phyloP scores from a whole-genome alignment of 2,329 filamentous ascomycete species.

The Periconia macrospinosa region DNA sequence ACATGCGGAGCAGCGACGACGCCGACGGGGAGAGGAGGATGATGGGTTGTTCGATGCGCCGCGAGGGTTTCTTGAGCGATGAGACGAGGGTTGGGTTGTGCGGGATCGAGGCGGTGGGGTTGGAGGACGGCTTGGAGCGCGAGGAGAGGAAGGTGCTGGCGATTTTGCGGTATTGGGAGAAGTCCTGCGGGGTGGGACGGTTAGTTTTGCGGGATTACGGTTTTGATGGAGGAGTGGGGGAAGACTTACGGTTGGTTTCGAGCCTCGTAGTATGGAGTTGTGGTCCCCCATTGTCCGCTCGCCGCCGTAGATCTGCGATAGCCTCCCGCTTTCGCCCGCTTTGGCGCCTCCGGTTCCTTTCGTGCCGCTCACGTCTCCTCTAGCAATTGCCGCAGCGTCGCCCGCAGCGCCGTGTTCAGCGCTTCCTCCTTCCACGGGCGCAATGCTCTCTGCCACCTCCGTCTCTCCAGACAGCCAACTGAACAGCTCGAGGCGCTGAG shows the following conservation, averaged over 20 bases:
- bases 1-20: slow-evolving; percentile 90
- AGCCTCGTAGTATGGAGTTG: slow-evolving; percentile 82
- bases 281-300: slow-evolving; percentile 92
- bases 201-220: slow-evolving; percentile 11
- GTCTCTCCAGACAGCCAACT: slow-evolving; percentile 91
- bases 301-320: slow-evolving; percentile 86
- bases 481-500: slow-evolving; percentile 87
- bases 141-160: slow-evolving; percentile 73
- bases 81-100: slow-evolving; percentile 42
- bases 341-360: slow-evolving; percentile 40
- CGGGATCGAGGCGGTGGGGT: slow-evolving; percentile 33
- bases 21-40: slow-evolving; percentile 96
- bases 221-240: neutral
- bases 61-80: slow-evolving; percentile 44
- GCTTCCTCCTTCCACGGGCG: slow-evolving; percentile 70
- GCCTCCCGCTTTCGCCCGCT: slow-evolving; percentile 64
- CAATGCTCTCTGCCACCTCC: slow-evolving; percentile 84
- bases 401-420: slow-evolving; percentile 50
- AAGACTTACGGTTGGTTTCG: slow-evolving; percentile 77
- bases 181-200: slow-evolving; percentile 66
- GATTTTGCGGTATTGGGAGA: slow-evolving; percentile 87
- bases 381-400: slow-evolving; percentile 56
- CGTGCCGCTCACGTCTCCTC: slow-evolving; percentile 49
- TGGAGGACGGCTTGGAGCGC: slow-evolving; percentile 35
- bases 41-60: slow-evolving; percentile 70